phyloP scores from a whole-genome alignment of 306 rosid species.

The Glycine soja region DNA sequence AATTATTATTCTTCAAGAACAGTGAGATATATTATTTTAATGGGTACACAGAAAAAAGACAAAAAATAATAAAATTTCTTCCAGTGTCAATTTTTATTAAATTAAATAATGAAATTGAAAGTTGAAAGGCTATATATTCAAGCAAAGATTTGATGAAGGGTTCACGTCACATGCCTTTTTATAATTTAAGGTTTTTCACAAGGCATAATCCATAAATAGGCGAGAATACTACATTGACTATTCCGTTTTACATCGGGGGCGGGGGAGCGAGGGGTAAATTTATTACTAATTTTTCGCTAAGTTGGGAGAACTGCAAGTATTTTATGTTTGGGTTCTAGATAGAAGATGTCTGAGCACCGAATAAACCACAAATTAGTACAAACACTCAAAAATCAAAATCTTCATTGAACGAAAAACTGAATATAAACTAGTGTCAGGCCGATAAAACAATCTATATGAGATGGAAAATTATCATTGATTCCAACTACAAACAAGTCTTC shows the following conservation, averaged over 20 bases:
- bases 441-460: slow-evolving; percentile 37
- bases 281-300: not conserved
- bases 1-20: too few species aligned
- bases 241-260: too few species aligned
- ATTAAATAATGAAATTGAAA: not conserved
- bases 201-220: not conserved
- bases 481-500: slow-evolving; percentile 26
- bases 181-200: not conserved
- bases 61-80: too few species aligned
- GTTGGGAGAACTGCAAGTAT: not conserved
- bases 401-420: slow-evolving; percentile 27
- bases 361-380: not conserved
- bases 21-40: too few species aligned
- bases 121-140: not conserved
- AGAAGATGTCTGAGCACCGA: not conserved
- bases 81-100: too few species aligned
- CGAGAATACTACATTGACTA: not conserved
- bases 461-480: slow-evolving; percentile 15
- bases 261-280: not conserved
- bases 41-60: too few species aligned
- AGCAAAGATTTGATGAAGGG: not conserved
- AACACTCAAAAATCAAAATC: slow-evolving; percentile 39
- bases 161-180: not conserved
- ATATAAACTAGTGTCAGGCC: not conserved
- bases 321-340: not conserved